Evolutionary conservation across 2,329 filamentous ascomycete species (phyloP).

Genomic region (Fusarium fujikuroi): DNA sequence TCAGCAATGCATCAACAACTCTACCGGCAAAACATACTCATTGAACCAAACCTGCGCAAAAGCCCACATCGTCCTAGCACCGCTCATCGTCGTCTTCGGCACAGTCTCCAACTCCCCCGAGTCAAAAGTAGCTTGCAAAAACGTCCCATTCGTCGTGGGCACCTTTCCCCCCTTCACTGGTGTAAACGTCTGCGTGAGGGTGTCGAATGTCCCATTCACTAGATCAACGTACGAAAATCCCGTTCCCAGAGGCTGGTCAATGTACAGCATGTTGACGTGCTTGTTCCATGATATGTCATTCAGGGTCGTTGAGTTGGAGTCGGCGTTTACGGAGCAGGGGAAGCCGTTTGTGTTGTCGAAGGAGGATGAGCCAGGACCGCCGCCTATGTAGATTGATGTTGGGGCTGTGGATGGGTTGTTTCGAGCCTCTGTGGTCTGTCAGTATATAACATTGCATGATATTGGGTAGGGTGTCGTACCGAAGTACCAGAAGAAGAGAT

Average conservation of each 20-base stretch:
- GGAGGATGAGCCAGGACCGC: slow-evolving; percentile 70
- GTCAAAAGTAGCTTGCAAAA: slow-evolving; percentile 27
- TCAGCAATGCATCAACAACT: not conserved
- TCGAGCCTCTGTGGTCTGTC: slow-evolving; percentile 45
- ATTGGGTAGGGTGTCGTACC: slow-evolving; percentile 10
- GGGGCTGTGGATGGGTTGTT: slow-evolving; percentile 40
- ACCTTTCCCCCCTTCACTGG: not conserved
- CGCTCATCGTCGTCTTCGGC: slow-evolving; percentile 61
- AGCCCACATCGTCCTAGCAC: slow-evolving; percentile 68
- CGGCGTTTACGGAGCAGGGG: slow-evolving; percentile 58
- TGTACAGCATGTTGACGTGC: slow-evolving; percentile 59
- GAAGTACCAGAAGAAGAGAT: slow-evolving; percentile 60
- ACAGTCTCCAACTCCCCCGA: not conserved
- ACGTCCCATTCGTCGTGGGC: slow-evolving; percentile 22
- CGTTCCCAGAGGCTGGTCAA: slow-evolving; percentile 71
- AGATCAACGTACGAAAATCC: slow-evolving; percentile 64
- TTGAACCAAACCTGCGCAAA: slow-evolving; percentile 69
- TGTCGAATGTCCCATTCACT: slow-evolving; percentile 65
- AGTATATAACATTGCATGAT: not conserved
- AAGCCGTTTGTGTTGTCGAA: slow-evolving; percentile 69
- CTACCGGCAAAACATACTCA: slow-evolving; percentile 20
- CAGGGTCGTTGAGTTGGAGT: slow-evolving; percentile 62
- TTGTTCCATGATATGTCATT: slow-evolving; percentile 71
- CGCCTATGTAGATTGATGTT: slow-evolving; percentile 68
- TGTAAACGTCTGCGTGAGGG: slow-evolving; percentile 50